These are phyloP conservation scores for Talaromyces sp. DNA, from an alignment of 2,329 filamentous ascomycete species.

Conservation along the genomic window DNA sequence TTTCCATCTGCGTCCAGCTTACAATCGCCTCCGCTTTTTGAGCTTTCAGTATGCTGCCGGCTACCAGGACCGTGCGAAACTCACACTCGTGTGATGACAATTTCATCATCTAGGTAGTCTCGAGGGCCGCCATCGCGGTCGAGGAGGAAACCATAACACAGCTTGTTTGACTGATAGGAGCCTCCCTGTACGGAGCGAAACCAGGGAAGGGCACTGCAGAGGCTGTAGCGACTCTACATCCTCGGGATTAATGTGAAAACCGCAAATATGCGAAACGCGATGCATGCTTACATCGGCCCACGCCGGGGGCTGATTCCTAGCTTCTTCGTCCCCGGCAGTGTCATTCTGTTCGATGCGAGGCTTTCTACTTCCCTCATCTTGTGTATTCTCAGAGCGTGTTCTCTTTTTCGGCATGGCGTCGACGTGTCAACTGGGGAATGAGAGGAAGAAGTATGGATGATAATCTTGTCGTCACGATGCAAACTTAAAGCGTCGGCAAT, in stretches of 20 bases:
- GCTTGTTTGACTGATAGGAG: constrained; percentile 50
- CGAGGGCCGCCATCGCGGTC: constrained; percentile 54
- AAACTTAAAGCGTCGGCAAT: neutral
- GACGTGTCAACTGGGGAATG: neutral
- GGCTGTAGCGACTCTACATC: constrained; percentile 49
- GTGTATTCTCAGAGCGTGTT: neutral
- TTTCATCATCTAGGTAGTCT: constrained; percentile 58
- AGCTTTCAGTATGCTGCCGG: constrained; percentile 16
- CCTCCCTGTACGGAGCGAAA: constrained; percentile 62
- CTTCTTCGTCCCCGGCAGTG: neutral
- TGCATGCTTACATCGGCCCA: constrained; percentile 50
- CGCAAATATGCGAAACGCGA: neutral
- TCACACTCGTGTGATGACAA: constrained; percentile 63
- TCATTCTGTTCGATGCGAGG: neutral
- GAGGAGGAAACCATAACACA: constrained; percentile 58
- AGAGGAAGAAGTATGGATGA: neutral
- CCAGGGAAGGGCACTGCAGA: constrained; percentile 63
- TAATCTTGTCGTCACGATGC: no score
- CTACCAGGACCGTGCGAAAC: constrained; percentile 24
- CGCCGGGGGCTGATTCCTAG: constrained; percentile 45
- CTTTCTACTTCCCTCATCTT: neutral
- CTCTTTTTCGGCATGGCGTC: neutral
- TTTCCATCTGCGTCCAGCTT: constrained; percentile 46
- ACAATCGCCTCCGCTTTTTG: constrained; percentile 53
- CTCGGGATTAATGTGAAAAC: neutral